phyloP scores from a whole-genome alignment of 1,139 yeast genomes.

The Debaryomyces sp. region DNA sequence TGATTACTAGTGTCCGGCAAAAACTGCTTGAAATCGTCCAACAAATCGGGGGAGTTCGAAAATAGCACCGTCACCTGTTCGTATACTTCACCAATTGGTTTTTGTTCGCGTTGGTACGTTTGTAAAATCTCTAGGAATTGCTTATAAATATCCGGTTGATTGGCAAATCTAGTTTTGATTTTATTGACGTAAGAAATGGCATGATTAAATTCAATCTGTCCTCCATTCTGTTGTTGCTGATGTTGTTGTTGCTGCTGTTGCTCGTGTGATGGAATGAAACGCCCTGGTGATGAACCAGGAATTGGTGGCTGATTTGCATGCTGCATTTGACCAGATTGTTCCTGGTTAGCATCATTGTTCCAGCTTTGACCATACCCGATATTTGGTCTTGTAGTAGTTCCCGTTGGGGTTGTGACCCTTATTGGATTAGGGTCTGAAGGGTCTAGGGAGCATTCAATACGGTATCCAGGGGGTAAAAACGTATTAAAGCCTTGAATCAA shows the following conservation, averaged over 20 bases:
- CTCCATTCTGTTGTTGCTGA: conserved; percentile 45
- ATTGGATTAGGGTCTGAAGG: conserved; percentile 93
- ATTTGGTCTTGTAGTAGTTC: conserved; percentile 74
- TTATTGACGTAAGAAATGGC: conserved; percentile 96
- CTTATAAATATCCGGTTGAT: conserved; percentile 95
- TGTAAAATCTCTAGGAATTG: conserved; percentile 92
- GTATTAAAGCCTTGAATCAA: conserved; percentile 97
- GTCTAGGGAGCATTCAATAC: conserved; percentile 88
- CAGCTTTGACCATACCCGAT: conserved; percentile 35
- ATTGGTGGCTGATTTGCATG: conserved; percentile 6
- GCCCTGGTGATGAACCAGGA: conserved; percentile 12
- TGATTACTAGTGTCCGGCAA: conserved; percentile 82
- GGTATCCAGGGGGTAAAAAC: conserved; percentile 93
- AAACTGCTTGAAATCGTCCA: conserved; percentile 93
- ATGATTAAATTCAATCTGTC: conserved; percentile 95
- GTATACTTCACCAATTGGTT: conserved; percentile 93
- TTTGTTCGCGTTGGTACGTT: conserved; percentile 94
- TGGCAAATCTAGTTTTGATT: conserved; percentile 89
- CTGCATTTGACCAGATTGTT: conserved; percentile 4
- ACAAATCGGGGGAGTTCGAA: conserved; percentile 89
- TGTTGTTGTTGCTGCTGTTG: conserved; percentile 22
- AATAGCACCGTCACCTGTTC: conserved; percentile 88
- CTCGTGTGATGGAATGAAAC: conserved; percentile 16
- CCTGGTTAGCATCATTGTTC: conserved; percentile 19
- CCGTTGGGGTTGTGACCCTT: conserved; percentile 93